Conservation (phyloP, 1,139 yeast species). For the Tardiomyces digboiensis region DNA sequence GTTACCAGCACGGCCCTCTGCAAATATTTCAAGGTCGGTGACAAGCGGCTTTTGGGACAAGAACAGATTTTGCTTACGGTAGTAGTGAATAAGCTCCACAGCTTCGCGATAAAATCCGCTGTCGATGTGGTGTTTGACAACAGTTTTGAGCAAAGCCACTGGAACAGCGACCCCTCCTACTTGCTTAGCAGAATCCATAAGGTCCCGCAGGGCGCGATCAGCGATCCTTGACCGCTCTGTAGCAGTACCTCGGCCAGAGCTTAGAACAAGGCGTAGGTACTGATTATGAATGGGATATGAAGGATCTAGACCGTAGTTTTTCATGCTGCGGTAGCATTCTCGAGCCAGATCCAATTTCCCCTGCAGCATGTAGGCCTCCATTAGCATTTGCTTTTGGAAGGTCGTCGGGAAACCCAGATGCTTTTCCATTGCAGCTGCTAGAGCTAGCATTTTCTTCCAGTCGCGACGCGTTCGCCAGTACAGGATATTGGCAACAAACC, state of each 20-base stretch:
- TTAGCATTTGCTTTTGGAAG: background rate
- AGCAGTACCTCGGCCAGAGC: constrained; percentile 7
- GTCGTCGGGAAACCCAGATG: background rate
- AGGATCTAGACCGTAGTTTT: constrained; percentile 1
- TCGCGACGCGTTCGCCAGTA: background rate
- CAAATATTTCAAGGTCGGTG: constrained; percentile 9
- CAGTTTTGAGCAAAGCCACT: constrained; percentile 9
- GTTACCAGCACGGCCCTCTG: constrained; percentile 2
- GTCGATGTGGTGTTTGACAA: constrained; percentile 9
- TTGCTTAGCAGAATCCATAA: constrained; percentile 7
- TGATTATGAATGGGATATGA: constrained; percentile 8
- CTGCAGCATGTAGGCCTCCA: constrained; percentile 3
- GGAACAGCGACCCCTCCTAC: constrained; percentile 10
- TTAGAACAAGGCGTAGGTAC: constrained; percentile 8
- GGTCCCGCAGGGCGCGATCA: constrained; percentile 3
- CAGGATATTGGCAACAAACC: background rate
- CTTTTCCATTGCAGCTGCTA: background rate
- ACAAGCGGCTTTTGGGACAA: constrained; percentile 4
- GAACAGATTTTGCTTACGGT: background rate
- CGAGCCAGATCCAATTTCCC: constrained; percentile 5
- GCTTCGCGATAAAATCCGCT: constrained; percentile 6
- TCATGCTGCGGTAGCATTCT: constrained; percentile 1
- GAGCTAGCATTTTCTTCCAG: background rate
- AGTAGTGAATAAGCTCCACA: constrained; percentile 7
- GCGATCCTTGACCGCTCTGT: constrained; percentile 4